Evolutionary conservation across 2,329 filamentous ascomycete genomes (phyloP), one percentile per base, ranked within the genome.

Genomic region (Decorospora gaudefroyi): DNA sequence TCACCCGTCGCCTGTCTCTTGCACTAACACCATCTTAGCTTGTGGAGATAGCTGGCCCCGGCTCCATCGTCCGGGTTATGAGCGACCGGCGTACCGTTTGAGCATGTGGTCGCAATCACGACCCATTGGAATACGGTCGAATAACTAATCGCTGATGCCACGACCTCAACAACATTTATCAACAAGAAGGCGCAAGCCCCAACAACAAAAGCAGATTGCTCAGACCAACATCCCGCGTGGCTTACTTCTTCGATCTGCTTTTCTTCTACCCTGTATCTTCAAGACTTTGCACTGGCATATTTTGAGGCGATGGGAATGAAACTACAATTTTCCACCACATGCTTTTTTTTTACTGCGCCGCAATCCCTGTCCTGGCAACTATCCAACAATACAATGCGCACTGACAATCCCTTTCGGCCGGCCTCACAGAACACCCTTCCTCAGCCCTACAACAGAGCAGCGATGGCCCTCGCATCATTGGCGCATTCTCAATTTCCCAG

Each of bases 31-130:
- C 19, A 18, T 32, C 21, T 41, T 55, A 78, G 81, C 82, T 96
- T 51, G 90, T 97, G 4, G 93, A 99, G 65, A 85, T 96, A 64
- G 89, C 90, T 25, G 93, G 93, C 16, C 78, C 90, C 57, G 93
- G 93, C 30, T 74, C 88, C 71, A 93, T 99, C 73, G 88, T 90
- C 52, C 83, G 93, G 62, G 90, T 90, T 57, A 96, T 99, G 91
- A 93, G 90, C 28, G 93, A 99, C 77, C 88, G 92, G 76, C 85
- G 93, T 66, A 93, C 87, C 62, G 92, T 95, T 61, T 95, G 76
- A 69, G 46, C 37, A 40, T 35, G 41, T 36, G 31, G 37, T 46
- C 26, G 23, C 29, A n/a, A 30, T 32, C 29, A 30, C 34, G n/a
- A 28, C 35, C 23, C 10, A 17, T 29, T 28, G 19, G 15, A 28